These are phyloP conservation scores for Kewa caespitosa DNA, from an alignment of 179 eudicot species.

Conservation along the genomic window DNA sequence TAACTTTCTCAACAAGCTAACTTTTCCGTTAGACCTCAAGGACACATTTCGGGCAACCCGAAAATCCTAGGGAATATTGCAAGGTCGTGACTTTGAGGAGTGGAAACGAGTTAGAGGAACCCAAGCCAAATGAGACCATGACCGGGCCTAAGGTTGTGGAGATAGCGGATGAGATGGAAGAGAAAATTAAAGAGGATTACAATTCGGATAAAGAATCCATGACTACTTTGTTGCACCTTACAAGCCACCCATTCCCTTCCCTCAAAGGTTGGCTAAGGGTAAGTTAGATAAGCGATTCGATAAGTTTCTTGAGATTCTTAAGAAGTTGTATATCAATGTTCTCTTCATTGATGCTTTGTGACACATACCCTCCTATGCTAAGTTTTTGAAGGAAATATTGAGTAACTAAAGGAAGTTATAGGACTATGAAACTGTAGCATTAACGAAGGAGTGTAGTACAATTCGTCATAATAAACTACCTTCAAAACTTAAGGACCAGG, in stretches of 20 bases:
- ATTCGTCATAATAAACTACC: background rate
- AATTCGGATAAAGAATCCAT: background rate
- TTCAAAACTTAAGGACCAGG: background rate
- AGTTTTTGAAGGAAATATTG: background rate
- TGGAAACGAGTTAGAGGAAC: no score
- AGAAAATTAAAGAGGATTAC: background rate
- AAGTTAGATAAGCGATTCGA: background rate
- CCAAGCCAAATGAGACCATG: no score
- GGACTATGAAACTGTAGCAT: background rate
- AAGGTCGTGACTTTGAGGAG: no score
- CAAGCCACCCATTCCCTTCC: background rate
- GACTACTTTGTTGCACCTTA: background rate
- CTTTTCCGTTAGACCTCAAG: no score
- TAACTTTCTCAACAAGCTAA: no score
- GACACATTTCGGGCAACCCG: no score
- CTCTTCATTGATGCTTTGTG: background rate
- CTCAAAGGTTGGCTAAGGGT: background rate
- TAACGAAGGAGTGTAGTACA: background rate
- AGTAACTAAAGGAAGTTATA: background rate
- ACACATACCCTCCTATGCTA: background rate
- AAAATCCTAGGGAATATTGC: no score
- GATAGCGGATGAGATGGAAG: background rate
- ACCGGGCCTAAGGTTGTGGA: background rate
- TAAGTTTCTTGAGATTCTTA: background rate
- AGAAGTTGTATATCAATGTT: background rate